These are phyloP conservation scores for Fagus crenata DNA, from an alignment of 306 rosid genomes.

Conservation along the genomic window DNA sequence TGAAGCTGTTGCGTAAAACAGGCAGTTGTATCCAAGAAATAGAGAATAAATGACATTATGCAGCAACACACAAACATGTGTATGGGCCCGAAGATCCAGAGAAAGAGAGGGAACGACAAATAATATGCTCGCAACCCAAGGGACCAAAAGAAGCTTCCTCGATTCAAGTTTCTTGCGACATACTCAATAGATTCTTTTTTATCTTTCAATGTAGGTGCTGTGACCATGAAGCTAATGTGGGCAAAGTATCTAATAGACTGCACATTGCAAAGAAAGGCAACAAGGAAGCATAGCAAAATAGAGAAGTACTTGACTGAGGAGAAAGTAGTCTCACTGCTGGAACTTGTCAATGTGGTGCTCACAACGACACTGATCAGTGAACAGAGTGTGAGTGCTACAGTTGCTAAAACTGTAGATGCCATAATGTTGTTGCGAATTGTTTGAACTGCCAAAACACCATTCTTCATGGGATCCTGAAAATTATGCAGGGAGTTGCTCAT, in stretches of 20 bases:
- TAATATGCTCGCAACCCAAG: constrained; percentile 77
- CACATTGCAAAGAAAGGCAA: constrained; percentile 80
- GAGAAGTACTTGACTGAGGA: constrained; percentile 57
- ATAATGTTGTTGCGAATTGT: constrained; percentile 83
- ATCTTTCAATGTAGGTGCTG: constrained; percentile 63
- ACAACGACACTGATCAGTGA: constrained; percentile 76
- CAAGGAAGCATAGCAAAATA: constrained; percentile 71
- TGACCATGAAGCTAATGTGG: constrained; percentile 78
- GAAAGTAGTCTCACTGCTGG: constrained; percentile 49
- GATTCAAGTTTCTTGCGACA: constrained; percentile 62
- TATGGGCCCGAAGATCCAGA: constrained; percentile 84
- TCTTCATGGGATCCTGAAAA: constrained; percentile 80
- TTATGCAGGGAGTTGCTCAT: constrained; percentile 14
- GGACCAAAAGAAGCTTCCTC: constrained; percentile 75
- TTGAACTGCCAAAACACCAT: constrained; percentile 78
- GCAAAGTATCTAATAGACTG: constrained; percentile 78
- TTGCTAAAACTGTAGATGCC: constrained; percentile 84
- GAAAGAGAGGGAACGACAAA: constrained; percentile 78
- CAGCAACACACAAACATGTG: constrained; percentile 73
- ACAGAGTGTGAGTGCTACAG: constrained; percentile 80
- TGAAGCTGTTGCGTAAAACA: constrained; percentile 63
- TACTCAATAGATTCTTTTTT: constrained; percentile 49
- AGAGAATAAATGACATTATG: constrained; percentile 51
- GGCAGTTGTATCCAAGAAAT: constrained; percentile 76
- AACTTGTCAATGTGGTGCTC: constrained; percentile 40